Evolutionary conservation across 805 yeast genomes (phyloP).

Genomic region (Grigorovia humatica): DNA sequence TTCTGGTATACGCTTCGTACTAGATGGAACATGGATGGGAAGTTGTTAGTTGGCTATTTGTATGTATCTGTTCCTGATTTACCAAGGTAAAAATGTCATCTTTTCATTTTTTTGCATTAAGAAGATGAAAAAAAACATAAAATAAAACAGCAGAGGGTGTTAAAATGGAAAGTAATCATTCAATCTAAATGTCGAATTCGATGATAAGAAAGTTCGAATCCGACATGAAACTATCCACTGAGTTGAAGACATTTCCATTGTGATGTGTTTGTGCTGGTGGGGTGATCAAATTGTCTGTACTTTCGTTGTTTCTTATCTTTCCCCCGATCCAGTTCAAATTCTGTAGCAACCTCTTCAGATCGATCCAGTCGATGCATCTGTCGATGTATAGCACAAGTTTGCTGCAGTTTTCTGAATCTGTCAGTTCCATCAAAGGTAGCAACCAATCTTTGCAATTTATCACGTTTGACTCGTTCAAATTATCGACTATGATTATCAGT

Average conservation of each 20-base stretch:
- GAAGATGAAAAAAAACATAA: no score
- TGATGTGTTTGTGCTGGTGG: background rate
- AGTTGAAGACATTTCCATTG: no score
- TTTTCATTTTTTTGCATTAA: no score
- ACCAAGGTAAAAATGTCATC: no score
- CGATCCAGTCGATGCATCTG: constrained; percentile 12
- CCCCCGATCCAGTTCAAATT: constrained; percentile 29
- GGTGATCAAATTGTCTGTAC: background rate
- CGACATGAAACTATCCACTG: constrained; percentile 12
- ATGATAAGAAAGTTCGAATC: constrained; percentile 23
- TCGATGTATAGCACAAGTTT: constrained; percentile 16
- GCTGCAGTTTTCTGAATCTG: constrained; percentile 8
- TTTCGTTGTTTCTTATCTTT: constrained; percentile 20
- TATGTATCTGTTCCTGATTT: no score
- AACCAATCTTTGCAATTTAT: constrained; percentile 16
- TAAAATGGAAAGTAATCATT: no score
- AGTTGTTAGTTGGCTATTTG: background rate
- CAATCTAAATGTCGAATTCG: constrained; percentile 25
- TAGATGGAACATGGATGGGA: constrained; percentile 50
- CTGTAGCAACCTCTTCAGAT: constrained; percentile 15
- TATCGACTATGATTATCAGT: background rate
- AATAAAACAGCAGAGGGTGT: no score
- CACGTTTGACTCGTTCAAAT: background rate
- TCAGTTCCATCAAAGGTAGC: constrained; percentile 21
- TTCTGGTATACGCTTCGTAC: constrained; percentile 50